Evolutionary conservation across 768 basidiomycete genomes (phyloP).

Genomic region (Calocybe gangraenosa): DNA sequence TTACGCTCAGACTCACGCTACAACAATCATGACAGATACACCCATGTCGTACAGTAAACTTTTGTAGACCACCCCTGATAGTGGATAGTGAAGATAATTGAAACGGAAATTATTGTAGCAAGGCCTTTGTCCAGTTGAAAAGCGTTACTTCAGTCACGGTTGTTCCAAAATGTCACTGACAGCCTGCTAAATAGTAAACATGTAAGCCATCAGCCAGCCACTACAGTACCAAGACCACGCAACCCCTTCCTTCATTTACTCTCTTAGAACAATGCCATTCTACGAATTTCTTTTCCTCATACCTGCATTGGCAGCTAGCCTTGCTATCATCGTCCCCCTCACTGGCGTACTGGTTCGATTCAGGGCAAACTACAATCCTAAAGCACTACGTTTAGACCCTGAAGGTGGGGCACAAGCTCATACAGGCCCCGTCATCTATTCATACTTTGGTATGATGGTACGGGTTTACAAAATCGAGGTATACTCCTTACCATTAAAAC

Average conservation of each 20-base stretch:
- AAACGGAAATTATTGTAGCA: too few relatives aligned
- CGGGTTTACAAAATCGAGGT: constrained; percentile 76
- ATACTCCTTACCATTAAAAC: constrained; percentile 11
- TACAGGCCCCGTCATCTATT: constrained; percentile 72
- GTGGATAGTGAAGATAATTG: too few relatives aligned
- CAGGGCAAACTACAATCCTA: constrained; percentile 83
- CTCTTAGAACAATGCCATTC: constrained; percentile 26
- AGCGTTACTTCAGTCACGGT: too few relatives aligned
- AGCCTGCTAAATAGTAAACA: too few relatives aligned
- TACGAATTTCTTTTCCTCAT: constrained; percentile 36
- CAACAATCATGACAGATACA: too few relatives aligned
- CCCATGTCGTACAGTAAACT: too few relatives aligned
- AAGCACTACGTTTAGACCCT: constrained; percentile 73
- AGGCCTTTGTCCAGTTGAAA: too few relatives aligned
- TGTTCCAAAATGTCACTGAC: too few relatives aligned
- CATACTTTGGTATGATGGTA: constrained; percentile 69
- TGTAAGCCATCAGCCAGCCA: too few relatives aligned
- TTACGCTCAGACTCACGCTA: too few relatives aligned
- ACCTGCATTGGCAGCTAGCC: constrained; percentile 43
- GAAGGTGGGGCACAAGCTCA: constrained; percentile 75
- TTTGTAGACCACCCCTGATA: too few relatives aligned
- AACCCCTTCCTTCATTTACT: neutral
- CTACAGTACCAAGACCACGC: too few relatives aligned
- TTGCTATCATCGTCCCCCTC: constrained; percentile 58
- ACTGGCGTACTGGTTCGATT: constrained; percentile 71